phyloP scores from a whole-genome alignment of 257 asterid species.

The Ehretia macrophylla region DNA sequence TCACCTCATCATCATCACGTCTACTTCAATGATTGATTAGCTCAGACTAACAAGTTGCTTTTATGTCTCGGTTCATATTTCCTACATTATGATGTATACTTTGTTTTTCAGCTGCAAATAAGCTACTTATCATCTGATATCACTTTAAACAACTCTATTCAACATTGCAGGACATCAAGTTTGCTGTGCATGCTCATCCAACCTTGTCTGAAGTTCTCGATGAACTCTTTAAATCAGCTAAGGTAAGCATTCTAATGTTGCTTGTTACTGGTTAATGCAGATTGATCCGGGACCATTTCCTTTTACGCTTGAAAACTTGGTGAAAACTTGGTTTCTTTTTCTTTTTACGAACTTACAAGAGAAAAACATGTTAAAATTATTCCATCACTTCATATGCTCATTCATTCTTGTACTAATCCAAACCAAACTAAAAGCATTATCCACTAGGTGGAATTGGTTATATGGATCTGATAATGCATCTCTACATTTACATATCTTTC shows the following conservation, averaged over 20 bases:
- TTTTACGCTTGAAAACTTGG: no score
- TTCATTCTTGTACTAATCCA: neutral
- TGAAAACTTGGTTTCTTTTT: no score
- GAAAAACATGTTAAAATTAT: no score
- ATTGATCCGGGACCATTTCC: neutral
- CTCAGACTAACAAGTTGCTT: neutral
- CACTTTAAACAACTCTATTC: neutral
- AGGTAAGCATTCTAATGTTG: conserved; percentile 23
- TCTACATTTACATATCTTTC: no score
- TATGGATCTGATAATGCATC: no score
- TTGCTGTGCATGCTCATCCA: conserved; percentile 54
- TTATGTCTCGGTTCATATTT: neutral
- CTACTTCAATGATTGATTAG: neutral
- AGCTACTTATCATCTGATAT: neutral
- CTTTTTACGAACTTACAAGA: no score
- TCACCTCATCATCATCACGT: neutral
- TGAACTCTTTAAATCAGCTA: conserved; percentile 41
- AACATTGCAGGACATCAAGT: conserved; percentile 36
- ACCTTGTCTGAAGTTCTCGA: conserved; percentile 51
- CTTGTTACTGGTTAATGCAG: neutral
- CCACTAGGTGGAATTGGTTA: no score
- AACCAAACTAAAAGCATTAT: no score
- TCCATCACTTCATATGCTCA: no score
- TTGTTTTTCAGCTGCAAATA: neutral
- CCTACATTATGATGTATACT: neutral